Base-by-base conservation (phyloP, 176 grass and related monocot species). In the Cymbopogon citratus region DNA sequence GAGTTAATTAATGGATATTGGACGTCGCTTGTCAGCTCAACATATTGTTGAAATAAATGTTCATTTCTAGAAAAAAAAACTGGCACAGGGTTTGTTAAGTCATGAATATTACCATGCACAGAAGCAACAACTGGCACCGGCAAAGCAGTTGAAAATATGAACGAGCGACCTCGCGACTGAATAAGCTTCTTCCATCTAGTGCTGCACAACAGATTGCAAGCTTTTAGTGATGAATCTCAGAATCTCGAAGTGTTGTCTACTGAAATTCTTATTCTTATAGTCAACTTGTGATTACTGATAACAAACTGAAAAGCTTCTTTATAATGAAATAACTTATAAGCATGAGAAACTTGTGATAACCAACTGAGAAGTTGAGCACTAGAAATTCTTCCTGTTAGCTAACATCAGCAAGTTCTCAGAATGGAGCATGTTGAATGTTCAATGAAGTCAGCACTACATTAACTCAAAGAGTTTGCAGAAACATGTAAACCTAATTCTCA, bases 81-180 rank as follows among this genome's bases (percentile, higher is more conserved):
- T 33, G 31, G 31, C 28, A 83, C 16, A 48, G 10, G 43, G 74
- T 31, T 13, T 54, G 39, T 13, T 54, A 90, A 81, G 18, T 61
- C 44, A 44, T 74, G 73, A 77, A 79, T 73, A 87, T 89, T 91
- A 95, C 90, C 92, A 60, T 91, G 85, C 59, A 90, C 89, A 85
- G 90, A 90, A 82, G 92, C 96, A 90, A 76, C 89, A 80, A 95
- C 76, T 27, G 92, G 96, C 56, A 95, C 90, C 23, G 96, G 90
- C 66, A 93, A 80, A 82, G 92, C 85, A 56, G 92, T 93, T 39
- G 96, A 95, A 93, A 98, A 98, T 77, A 98, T 95, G 75, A 98
- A 98, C 6, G 92, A 90, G 34, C 92, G 88, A 27, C 95, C 95
- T 52, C 92, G 91, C 1, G 95, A 94, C 78, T 98, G 92, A 83